Percentiles rank a stretch among this genome's conserved stretches.
Evolutionary conservation across 176 grass and related monocot species (phyloP).

Genomic region (Poa pratensis): DNA sequence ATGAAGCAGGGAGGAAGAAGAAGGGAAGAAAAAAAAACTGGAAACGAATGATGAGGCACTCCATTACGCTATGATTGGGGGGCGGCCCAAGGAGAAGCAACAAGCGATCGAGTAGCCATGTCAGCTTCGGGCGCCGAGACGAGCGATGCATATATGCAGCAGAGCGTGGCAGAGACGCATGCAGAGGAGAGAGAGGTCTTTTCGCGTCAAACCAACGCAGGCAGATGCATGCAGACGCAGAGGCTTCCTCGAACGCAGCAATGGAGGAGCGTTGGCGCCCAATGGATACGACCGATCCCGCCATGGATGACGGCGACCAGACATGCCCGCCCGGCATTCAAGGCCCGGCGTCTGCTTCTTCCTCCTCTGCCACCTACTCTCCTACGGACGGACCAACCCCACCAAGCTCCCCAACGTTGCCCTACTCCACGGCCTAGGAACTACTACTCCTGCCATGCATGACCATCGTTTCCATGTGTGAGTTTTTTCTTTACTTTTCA

Average conservation of each 20-base stretch:
- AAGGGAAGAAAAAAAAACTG: neutral
- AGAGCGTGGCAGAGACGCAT: slow-evolving; percentile 37
- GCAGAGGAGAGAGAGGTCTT: slow-evolving; percentile 34
- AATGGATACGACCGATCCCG: slow-evolving; percentile 41
- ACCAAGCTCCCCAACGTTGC: neutral
- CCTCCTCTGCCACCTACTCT: slow-evolving; percentile 6
- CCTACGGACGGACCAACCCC: neutral
- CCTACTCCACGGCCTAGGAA: neutral
- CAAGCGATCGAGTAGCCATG: slow-evolving; percentile 53
- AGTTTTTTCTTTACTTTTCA: neutral
- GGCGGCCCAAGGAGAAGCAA: slow-evolving; percentile 49
- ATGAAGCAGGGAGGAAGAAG: neutral
- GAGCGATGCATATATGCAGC: slow-evolving; percentile 6
- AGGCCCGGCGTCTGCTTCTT: slow-evolving; percentile 24
- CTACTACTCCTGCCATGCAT: neutral
- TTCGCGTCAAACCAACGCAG: slow-evolving; percentile 41
- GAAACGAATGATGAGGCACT: slow-evolving; percentile 69
- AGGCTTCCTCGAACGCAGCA: slow-evolving; percentile 28
- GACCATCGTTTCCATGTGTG: neutral
- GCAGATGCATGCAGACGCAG: neutral
- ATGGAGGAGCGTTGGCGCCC: slow-evolving; percentile 45
- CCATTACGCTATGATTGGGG: slow-evolving; percentile 72
- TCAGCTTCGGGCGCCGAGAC: slow-evolving; percentile 31
- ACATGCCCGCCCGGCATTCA: slow-evolving; percentile 74
- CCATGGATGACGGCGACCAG: slow-evolving; percentile 45